phyloP scores from a whole-genome alignment of 2,329 filamentous ascomycete species.

The Cladosporium sp. region DNA sequence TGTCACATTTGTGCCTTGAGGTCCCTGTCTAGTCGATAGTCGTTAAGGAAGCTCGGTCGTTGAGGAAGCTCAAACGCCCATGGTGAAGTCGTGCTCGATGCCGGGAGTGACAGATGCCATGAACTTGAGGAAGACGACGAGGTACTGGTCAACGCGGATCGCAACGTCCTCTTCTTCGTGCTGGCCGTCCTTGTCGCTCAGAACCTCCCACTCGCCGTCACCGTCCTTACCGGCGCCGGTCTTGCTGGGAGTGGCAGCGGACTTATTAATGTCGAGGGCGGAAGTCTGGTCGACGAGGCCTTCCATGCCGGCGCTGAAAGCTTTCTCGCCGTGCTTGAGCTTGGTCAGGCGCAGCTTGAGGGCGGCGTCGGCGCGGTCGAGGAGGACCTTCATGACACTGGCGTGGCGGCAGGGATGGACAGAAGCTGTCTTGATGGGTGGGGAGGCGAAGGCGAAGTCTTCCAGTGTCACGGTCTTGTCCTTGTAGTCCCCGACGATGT shows the following conservation, averaged over 20 bases:
- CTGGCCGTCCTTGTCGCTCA: constrained; percentile 49
- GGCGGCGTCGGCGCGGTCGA: constrained; percentile 91
- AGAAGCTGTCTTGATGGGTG: constrained; percentile 89
- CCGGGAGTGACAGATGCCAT: constrained; percentile 76
- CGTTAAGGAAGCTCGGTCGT: no score
- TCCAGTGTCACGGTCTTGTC: constrained; percentile 98
- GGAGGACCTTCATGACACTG: constrained; percentile 93
- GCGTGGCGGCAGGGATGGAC: constrained; percentile 98
- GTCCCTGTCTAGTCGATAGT: no score
- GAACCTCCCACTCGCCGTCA: constrained; percentile 60
- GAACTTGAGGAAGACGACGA: constrained; percentile 83
- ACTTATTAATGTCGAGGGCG: constrained; percentile 52
- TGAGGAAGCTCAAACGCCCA: constrained; percentile 66
- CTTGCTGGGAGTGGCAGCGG: constrained; percentile 30
- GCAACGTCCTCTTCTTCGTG: constrained; percentile 62
- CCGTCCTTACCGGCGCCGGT: constrained; percentile 39
- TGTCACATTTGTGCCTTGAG: no score
- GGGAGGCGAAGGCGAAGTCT: constrained; percentile 92
- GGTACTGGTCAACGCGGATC: constrained; percentile 82
- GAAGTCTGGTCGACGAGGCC: constrained; percentile 79
- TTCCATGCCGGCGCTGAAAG: constrained; percentile 64
- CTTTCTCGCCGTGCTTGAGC: constrained; percentile 54
- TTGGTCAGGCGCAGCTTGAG: constrained; percentile 84
- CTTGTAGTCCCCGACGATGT: constrained; percentile 93
- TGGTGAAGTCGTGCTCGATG: constrained; percentile 97